phyloP scores from a whole-genome alignment of 306 rosid genomes.

The Quercus ilex region DNA sequence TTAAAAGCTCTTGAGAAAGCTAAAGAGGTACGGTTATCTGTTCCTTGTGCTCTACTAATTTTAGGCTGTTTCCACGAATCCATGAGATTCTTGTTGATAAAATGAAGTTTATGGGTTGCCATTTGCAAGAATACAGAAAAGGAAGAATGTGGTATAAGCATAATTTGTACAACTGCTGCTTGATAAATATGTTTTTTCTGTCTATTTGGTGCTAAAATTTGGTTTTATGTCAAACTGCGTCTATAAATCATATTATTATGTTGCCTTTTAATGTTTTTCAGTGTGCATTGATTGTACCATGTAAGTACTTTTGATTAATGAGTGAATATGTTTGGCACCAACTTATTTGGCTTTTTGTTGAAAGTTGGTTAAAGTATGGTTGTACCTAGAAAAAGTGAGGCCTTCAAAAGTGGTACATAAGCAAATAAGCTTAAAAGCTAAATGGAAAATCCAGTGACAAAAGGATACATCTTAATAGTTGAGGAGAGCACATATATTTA shows the following conservation, averaged over 20 bases:
- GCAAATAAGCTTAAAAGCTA: too few species aligned
- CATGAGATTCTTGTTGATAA: neutral
- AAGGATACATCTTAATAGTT: neutral
- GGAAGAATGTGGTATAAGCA: neutral
- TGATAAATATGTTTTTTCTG: neutral
- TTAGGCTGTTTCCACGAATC: slow-evolving; percentile 7
- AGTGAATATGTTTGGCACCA: neutral
- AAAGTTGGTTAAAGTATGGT: too few species aligned
- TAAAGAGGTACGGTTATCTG: slow-evolving; percentile 52
- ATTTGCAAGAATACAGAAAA: neutral
- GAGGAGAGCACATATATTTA: neutral
- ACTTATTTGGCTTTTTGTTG: too few species aligned
- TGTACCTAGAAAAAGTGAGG: too few species aligned
- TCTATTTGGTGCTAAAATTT: neutral
- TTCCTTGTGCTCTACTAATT: neutral
- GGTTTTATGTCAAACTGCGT: neutral
- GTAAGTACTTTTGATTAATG: neutral
- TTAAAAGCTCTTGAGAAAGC: slow-evolving; percentile 51
- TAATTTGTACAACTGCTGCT: neutral
- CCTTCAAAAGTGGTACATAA: too few species aligned
- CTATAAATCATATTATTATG: neutral
- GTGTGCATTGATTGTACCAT: neutral
- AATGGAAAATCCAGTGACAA: too few species aligned
- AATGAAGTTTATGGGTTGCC: neutral
- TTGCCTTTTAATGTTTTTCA: neutral